phyloP scores from a whole-genome alignment of 352 stramenopile species.

The Phytopythium aichiense region DNA sequence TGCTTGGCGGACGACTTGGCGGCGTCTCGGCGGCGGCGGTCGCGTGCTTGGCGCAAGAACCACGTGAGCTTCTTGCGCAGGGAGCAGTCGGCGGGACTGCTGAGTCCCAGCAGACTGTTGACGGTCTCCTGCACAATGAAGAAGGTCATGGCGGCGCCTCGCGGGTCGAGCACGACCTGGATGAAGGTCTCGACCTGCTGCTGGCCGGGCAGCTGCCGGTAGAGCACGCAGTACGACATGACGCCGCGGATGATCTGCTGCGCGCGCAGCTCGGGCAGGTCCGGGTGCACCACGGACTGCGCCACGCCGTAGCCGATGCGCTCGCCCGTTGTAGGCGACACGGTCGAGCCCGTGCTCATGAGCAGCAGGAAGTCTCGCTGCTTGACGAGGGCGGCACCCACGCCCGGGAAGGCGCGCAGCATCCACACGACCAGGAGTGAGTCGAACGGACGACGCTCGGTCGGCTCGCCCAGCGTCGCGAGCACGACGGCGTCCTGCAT shows the following conservation, averaged over 20 bases:
- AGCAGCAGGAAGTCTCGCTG: slow-evolving; percentile 43
- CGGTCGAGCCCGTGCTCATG: slow-evolving; percentile 22
- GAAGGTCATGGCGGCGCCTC: slow-evolving; percentile 30
- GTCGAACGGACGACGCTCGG: slow-evolving; percentile 31
- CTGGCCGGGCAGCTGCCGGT: slow-evolving; percentile 28
- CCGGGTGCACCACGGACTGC: slow-evolving; percentile 45
- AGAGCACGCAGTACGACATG: slow-evolving; percentile 38
- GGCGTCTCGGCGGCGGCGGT: background rate
- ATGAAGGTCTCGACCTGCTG: slow-evolving; percentile 38
- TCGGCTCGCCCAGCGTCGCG: slow-evolving; percentile 29
- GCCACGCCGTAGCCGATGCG: slow-evolving; percentile 33
- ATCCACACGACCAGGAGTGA: slow-evolving; percentile 44
- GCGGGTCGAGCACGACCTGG: slow-evolving; percentile 31
- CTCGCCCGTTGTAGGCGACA: slow-evolving; percentile 29
- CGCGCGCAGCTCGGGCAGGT: slow-evolving; percentile 32
- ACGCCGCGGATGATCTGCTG: slow-evolving; percentile 33
- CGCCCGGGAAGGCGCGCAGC: slow-evolving; percentile 26
- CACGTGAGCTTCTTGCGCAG: slow-evolving; percentile 56
- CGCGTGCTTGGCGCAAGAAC: slow-evolving; percentile 27
- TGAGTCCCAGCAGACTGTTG: slow-evolving; percentile 19
- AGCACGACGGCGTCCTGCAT: slow-evolving; percentile 41
- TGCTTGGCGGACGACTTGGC: background rate
- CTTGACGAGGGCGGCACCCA: slow-evolving; percentile 23
- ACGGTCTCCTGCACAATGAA: slow-evolving; percentile 31
- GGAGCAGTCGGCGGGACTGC: slow-evolving; percentile 29